phyloP scores from a whole-genome alignment of 192 early-diverging fungal genomes.

The Linnemannia schmuckeri region DNA sequence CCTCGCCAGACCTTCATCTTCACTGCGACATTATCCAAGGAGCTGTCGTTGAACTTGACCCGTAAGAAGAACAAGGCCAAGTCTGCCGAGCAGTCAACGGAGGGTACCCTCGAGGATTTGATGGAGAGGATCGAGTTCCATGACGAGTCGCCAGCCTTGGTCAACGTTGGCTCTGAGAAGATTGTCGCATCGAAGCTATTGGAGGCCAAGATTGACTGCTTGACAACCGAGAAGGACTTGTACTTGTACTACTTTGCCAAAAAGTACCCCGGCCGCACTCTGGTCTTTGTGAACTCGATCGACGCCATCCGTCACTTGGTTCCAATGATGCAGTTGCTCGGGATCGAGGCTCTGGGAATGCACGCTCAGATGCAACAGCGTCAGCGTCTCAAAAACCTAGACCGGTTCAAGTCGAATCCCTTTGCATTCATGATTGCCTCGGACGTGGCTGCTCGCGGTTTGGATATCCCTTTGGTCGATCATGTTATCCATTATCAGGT shows the following conservation, averaged over 20 bases:
- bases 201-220: slow-evolving; percentile 91
- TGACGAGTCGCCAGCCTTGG: slow-evolving; percentile 77
- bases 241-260: slow-evolving; percentile 91
- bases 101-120: slow-evolving; percentile 73
- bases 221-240: slow-evolving; percentile 85
- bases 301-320: slow-evolving; percentile 91
- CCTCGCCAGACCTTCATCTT: slow-evolving; percentile 91
- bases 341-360: slow-evolving; percentile 81
- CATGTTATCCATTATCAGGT: slow-evolving; percentile 97
- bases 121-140: slow-evolving; percentile 81
- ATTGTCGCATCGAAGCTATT: slow-evolving; percentile 78
- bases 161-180: slow-evolving; percentile 78
- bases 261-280: slow-evolving; percentile 88
- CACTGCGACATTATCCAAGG: slow-evolving; percentile 87
- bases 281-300: slow-evolving; percentile 97
- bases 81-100: slow-evolving; percentile 16
- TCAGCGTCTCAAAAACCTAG: slow-evolving; percentile 93
- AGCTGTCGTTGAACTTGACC: slow-evolving; percentile 63
- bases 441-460: slow-evolving; percentile 95
- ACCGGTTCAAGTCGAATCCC: slow-evolving; percentile 81
- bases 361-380: slow-evolving; percentile 98
- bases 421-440: slow-evolving; percentile 91
- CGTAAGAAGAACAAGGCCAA: slow-evolving; percentile 57
- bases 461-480: slow-evolving; percentile 94
- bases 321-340: slow-evolving; percentile 83